Percentiles rank a stretch among this genome's conserved stretches.
Evolutionary conservation across 148 eudicot genomes (phyloP).

Genomic region (Selenicereus undatus): DNA sequence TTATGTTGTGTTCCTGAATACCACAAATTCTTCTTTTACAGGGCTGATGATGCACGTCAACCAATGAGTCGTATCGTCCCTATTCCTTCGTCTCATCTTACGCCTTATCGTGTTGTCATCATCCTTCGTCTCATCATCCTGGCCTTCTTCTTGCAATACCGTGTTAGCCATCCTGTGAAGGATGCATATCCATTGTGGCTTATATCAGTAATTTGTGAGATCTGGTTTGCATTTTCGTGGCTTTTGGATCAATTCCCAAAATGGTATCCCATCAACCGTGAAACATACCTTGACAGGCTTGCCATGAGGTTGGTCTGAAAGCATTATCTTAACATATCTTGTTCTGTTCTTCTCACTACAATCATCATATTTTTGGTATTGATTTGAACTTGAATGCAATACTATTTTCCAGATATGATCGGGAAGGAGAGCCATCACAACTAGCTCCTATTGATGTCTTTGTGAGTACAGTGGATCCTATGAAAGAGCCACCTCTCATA

Average conservation of each 20-base stretch:
- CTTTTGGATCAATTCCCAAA: slow-evolving; percentile 98
- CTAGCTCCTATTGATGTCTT: slow-evolving; percentile 86
- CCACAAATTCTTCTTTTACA: slow-evolving; percentile 28
- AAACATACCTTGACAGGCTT: slow-evolving; percentile 90
- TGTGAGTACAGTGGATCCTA: slow-evolving; percentile 98
- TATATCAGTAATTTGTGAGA: slow-evolving; percentile 87
- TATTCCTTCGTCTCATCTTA: slow-evolving; percentile 68
- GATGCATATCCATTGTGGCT: slow-evolving; percentile 98
- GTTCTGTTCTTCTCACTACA: background rate
- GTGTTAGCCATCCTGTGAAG: slow-evolving; percentile 81
- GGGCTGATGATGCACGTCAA: slow-evolving; percentile 95
- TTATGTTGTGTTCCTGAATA: background rate
- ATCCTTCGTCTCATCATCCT: slow-evolving; percentile 83
- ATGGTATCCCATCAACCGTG: slow-evolving; percentile 95
- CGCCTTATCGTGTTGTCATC: slow-evolving; percentile 89
- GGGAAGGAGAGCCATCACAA: slow-evolving; percentile 97
- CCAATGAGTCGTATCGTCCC: slow-evolving; percentile 94
- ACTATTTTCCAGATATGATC: slow-evolving; percentile 56
- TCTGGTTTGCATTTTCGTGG: slow-evolving; percentile 98
- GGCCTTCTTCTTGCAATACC: slow-evolving; percentile 91
- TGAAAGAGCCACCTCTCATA: slow-evolving; percentile 94
- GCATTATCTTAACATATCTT: background rate
- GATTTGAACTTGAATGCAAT: background rate
- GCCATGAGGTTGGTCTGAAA: slow-evolving; percentile 67
- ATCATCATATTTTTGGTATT: slow-evolving; percentile 1